phyloP scores from a whole-genome alignment of 2,329 filamentous ascomycete species.

The Fusarium nygamai region DNA sequence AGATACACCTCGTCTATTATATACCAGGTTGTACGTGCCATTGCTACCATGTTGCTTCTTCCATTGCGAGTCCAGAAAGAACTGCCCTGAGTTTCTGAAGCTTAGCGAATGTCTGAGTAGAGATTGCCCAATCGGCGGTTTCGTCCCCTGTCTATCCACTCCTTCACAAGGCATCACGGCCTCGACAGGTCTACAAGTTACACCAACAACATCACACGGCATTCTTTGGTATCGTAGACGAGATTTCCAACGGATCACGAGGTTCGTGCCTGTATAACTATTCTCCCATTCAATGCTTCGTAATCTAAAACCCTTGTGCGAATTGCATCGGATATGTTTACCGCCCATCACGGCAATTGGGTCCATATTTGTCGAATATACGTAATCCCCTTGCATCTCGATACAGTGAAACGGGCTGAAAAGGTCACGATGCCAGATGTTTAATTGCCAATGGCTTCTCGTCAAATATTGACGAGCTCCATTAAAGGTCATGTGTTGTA shows the following conservation, averaged over 20 bases:
- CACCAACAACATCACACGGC: constrained; percentile 10
- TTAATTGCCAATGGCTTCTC: constrained; percentile 41
- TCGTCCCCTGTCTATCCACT: constrained; percentile 8
- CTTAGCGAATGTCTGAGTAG: constrained; percentile 7
- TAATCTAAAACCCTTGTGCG: constrained; percentile 25
- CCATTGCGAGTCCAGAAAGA: constrained; percentile 17
- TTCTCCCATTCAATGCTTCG: not conserved
- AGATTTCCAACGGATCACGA: constrained; percentile 24
- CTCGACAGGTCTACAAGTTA: constrained; percentile 19
- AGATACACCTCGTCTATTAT: not conserved
- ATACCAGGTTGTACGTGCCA: not conserved
- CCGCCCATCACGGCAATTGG: constrained; percentile 17
- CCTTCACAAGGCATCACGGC: not conserved
- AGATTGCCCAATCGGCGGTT: constrained; percentile 36
- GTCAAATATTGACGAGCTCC: constrained; percentile 34
- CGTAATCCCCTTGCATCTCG: constrained; percentile 15
- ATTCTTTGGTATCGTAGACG: constrained; percentile 6
- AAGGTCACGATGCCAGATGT: constrained; percentile 42
- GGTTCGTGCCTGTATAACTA: constrained; percentile 9
- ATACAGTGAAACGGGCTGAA: constrained; percentile 23
- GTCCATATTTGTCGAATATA: constrained; percentile 9
- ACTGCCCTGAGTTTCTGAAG: constrained; percentile 6
- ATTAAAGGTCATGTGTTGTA: constrained; percentile 40
- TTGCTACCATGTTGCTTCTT: constrained; percentile 12
- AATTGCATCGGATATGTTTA: constrained; percentile 21